Conservation (phyloP, 192 early-diverging fungal genomes). For the Fimicolochytrium jonesii region DNA sequence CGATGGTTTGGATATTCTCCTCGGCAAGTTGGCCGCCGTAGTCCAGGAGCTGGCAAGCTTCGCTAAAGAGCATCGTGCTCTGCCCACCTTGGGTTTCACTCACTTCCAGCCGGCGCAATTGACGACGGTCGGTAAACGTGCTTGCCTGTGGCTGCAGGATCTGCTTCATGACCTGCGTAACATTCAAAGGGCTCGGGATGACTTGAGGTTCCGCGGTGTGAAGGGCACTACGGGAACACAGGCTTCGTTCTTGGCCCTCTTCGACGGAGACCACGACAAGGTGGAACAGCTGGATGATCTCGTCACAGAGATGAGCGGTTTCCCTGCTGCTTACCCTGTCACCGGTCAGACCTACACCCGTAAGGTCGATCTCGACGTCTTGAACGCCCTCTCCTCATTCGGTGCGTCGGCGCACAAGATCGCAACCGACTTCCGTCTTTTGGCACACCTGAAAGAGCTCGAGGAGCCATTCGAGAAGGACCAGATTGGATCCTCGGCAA, state of each 20-base stretch:
- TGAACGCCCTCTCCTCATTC: conserved; percentile 81
- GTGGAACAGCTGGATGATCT: conserved; percentile 86
- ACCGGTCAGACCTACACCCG: conserved; percentile 97
- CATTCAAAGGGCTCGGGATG: conserved; percentile 78
- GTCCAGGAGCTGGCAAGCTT: conserved; percentile 77
- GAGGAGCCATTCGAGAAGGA: conserved; percentile 99
- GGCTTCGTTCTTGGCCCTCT: conserved; percentile 93
- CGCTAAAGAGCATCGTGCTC: conserved; percentile 70
- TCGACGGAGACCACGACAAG: conserved; percentile 90
- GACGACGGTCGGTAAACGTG: conserved; percentile 96
- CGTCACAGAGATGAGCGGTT: conserved; percentile 86
- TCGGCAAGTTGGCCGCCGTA: conserved; percentile 81
- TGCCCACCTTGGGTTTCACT: conserved; percentile 96
- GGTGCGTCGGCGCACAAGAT: conserved; percentile 96
- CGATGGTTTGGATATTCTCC: conserved; percentile 87
- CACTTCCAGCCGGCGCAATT: conserved; percentile 99
- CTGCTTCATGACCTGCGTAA: conserved; percentile 95
- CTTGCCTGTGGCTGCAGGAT: conserved; percentile 95
- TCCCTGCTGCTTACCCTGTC: conserved; percentile 79
- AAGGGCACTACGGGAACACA: conserved; percentile 99
- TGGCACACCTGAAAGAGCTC: conserved; percentile 95
- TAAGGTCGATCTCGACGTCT: conserved; percentile 94
- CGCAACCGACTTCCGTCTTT: conserved; percentile 90
- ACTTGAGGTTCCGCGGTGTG: conserved; percentile 90
- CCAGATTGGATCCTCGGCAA: conserved; percentile 96